Conservation (phyloP, 495 filamentous ascomycete species). For the Hyaloscypha hepaticicola region DNA sequence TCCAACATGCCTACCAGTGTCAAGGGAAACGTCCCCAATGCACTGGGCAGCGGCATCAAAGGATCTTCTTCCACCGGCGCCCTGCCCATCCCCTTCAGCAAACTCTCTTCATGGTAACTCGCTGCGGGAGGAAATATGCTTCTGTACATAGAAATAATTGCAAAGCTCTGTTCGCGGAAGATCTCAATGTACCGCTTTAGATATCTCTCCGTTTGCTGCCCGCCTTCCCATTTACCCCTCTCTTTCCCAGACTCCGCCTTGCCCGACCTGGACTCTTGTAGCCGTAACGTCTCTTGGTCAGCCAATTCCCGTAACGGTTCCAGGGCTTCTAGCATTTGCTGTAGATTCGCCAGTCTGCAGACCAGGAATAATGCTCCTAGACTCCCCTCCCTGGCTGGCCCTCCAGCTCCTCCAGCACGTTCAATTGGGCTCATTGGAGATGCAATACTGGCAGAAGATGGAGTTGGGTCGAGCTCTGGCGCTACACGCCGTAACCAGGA, state of each 20-base stretch:
- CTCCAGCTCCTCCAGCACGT: neutral
- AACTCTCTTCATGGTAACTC: slow-evolving; percentile 28
- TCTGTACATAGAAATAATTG: slow-evolving; percentile 87
- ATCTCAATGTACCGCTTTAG: slow-evolving; percentile 97
- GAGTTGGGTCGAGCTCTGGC: slow-evolving; percentile 64
- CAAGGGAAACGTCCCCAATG: slow-evolving; percentile 80
- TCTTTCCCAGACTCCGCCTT: slow-evolving; percentile 23
- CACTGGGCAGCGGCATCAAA: slow-evolving; percentile 68
- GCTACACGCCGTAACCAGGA: slow-evolving; percentile 87
- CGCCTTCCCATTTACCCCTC: slow-evolving; percentile 59
- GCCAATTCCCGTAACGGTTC: slow-evolving; percentile 85
- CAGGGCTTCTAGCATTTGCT: slow-evolving; percentile 77
- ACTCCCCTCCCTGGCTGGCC: slow-evolving; percentile 47
- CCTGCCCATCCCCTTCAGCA: slow-evolving; percentile 30
- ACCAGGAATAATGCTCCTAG: slow-evolving; percentile 86
- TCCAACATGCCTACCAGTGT: slow-evolving; percentile 81
- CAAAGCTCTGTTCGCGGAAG: slow-evolving; percentile 96
- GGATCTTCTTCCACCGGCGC: slow-evolving; percentile 46
- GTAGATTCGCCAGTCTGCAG: slow-evolving; percentile 77
- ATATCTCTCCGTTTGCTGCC: slow-evolving; percentile 91
- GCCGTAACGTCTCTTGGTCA: slow-evolving; percentile 72
- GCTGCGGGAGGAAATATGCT: slow-evolving; percentile 70
- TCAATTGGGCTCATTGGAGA: slow-evolving; percentile 31
- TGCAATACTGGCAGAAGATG: slow-evolving; percentile 13
- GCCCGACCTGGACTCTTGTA: slow-evolving; percentile 29